Conservation (phyloP, 352 stramenopile species). For the Globisporangium nodosum region DNA sequence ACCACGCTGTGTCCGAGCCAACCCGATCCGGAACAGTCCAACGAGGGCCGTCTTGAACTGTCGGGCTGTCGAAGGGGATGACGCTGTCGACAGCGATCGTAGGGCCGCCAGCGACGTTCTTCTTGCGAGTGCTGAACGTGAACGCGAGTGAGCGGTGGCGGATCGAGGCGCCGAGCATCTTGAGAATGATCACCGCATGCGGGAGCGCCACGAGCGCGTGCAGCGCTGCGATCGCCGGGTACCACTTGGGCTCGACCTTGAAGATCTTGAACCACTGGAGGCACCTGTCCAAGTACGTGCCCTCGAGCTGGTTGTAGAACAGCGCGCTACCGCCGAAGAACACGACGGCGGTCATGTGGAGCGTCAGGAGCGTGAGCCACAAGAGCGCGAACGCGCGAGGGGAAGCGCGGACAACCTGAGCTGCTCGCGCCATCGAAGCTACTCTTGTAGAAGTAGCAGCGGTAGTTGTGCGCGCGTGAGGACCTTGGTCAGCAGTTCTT, state of each 20-base stretch:
- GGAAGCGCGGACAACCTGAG: not conserved
- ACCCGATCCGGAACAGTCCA: not conserved
- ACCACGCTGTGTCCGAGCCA: not conserved
- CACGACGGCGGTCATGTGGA: not conserved
- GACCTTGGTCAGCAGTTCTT: too few relatives aligned
- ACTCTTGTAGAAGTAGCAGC: not conserved
- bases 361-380: not conserved
- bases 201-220: not conserved
- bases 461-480: too few relatives aligned
- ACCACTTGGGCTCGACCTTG: not conserved
- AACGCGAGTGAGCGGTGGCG: conserved; percentile 1
- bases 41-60: not conserved
- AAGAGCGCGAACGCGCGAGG: not conserved
- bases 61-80: not conserved
- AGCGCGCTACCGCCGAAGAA: conserved; percentile 1
- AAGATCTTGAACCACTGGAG: conserved; percentile 2
- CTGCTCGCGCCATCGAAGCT: not conserved
- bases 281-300: conserved; percentile 3
- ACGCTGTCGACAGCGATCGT: not conserved
- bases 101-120: too few relatives aligned
- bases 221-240: not conserved
- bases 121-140: not conserved
- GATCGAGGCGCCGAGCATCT: conserved; percentile 2
- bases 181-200: conserved; percentile 3
- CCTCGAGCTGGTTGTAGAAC: conserved; percentile 7